Evolutionary conservation across 2,329 filamentous ascomycete species (phyloP).

Genomic region (Colletotrichum graminicola): DNA sequence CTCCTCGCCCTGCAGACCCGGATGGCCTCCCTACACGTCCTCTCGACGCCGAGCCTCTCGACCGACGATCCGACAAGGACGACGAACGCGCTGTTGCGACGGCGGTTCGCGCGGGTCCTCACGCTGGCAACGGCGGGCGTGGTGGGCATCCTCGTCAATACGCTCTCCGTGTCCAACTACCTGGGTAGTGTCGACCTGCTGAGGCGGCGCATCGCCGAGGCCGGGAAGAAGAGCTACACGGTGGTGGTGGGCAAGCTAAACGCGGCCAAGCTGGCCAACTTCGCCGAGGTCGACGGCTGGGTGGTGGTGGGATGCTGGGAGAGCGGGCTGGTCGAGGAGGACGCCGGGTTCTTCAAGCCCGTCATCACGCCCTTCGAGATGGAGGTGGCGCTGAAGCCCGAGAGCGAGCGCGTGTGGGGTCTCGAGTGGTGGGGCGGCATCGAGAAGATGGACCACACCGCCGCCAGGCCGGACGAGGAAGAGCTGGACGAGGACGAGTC

Average conservation of each 20-base stretch:
- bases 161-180: slow-evolving; percentile 92
- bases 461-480: slow-evolving; percentile 27
- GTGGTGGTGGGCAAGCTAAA: slow-evolving; percentile 98
- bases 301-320: slow-evolving; percentile 99
- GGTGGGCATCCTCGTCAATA: slow-evolving; percentile 96
- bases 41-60: slow-evolving; percentile 72
- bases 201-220: slow-evolving; percentile 76
- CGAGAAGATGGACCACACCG: slow-evolving; percentile 70
- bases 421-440: slow-evolving; percentile 92
- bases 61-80: slow-evolving; percentile 58
- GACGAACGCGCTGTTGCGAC: slow-evolving; percentile 73
- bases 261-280: slow-evolving; percentile 95
- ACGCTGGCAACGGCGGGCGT: slow-evolving; percentile 83
- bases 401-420: slow-evolving; percentile 85
- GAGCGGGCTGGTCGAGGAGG: slow-evolving; percentile 89
- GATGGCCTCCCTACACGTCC: slow-evolving; percentile 82
- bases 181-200: slow-evolving; percentile 82
- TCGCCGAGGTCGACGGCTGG: slow-evolving; percentile 95
- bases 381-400: slow-evolving; percentile 79
- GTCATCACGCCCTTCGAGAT: slow-evolving; percentile 97
- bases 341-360: slow-evolving; percentile 83
- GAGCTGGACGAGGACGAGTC: slow-evolving; percentile 72
- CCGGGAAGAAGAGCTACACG: slow-evolving; percentile 95
- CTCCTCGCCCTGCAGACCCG: slow-evolving; percentile 89
- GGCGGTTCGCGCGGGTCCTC: slow-evolving; percentile 89